Evolutionary conservation across 208 protist species (phyloP), one percentile per base, ranked within the genome.

Genomic region (Leishmania amazonensis): DNA sequence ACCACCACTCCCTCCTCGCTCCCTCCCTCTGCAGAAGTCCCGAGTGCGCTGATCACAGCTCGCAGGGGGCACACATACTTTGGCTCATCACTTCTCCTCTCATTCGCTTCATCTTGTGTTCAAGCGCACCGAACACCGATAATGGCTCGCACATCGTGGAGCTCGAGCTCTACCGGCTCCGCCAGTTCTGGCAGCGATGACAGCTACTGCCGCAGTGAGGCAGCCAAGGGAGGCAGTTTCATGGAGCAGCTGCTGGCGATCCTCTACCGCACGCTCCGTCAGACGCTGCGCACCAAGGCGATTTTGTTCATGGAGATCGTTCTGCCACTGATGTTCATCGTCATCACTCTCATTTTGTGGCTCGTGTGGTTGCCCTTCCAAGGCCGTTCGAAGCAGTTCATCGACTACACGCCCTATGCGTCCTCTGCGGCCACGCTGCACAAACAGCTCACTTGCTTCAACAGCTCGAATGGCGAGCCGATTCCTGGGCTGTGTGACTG

Each of bases 241-340:
- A 83, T 38, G 35, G 86, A 86, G 9, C 90, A 94, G 76, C 82
- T 94, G 38, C 76, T 84, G 24, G 85, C 83, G 28, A 89, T 87
- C n/a, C 78, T 94, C n/a, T 60, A 88, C 65, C 90, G 90, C 57
- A 90, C 81, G n/a, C 78, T 85, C 24, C 87, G 83, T 54, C 87
- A 90, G 67, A 90, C 85, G 51, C 64, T 81, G 47, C 83, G 83
- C 72, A 78, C 86, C 68, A 75, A 47, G 67, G 17, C 87, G 24
- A 76, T 81, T 17, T 73, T 81, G 13, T 45, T 87, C 24, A 49
- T 85, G 68, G 91, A 95, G 80, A 79, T 95, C 64, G n/a, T 89
- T n/a, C 75, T 93, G 60, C 89, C 91, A 17, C 45, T 95, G 31
- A 38, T 93, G 38, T 95, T 90, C 83, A 72, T 93, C 13, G 49